Percentiles rank a stretch among this genome's conserved stretches.
Evolutionary conservation across 2,329 filamentous ascomycete species (phyloP).

Genomic region (Arthroderma sp.): DNA sequence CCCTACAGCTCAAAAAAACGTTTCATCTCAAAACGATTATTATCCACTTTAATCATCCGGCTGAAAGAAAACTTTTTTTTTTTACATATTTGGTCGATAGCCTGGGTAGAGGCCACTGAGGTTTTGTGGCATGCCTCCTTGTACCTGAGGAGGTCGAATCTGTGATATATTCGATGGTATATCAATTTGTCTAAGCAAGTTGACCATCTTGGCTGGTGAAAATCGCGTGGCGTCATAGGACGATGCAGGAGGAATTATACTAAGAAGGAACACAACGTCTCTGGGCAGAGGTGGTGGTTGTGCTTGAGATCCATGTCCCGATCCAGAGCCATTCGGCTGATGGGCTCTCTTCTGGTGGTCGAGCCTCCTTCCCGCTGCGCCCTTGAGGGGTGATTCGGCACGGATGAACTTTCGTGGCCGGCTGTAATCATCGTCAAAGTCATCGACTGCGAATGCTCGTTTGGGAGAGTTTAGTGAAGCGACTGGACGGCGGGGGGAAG

Average conservation of each 20-base stretch:
- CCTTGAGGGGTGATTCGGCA: slow-evolving; percentile 86
- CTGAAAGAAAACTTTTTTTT: background rate
- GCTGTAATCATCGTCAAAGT: slow-evolving; percentile 53
- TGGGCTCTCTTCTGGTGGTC: slow-evolving; percentile 53
- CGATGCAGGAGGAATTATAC: slow-evolving; percentile 60
- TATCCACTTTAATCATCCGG: background rate
- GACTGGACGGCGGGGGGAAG: slow-evolving; percentile 19
- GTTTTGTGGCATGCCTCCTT: no score
- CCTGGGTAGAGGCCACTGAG: no score
- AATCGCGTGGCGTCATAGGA: slow-evolving; percentile 60
- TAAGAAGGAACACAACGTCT: slow-evolving; percentile 48
- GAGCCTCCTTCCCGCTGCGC: slow-evolving; percentile 69
- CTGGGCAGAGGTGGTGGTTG: slow-evolving; percentile 55
- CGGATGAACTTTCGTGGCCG: slow-evolving; percentile 76
- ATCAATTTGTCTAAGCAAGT: slow-evolving; percentile 54
- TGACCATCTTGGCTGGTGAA: slow-evolving; percentile 56
- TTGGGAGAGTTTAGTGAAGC: slow-evolving; percentile 34
- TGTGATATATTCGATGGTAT: slow-evolving; percentile 44
- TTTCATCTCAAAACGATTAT: background rate
- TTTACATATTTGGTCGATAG: no score
- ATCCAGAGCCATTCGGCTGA: slow-evolving; percentile 17
- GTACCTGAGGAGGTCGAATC: slow-evolving; percentile 17
- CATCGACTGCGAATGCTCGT: slow-evolving; percentile 51
- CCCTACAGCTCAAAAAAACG: no score
- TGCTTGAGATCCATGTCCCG: slow-evolving; percentile 18